Base-by-base conservation (phyloP, 2,329 filamentous ascomycete genomes). In the Dactylellina leptospora region DNA sequence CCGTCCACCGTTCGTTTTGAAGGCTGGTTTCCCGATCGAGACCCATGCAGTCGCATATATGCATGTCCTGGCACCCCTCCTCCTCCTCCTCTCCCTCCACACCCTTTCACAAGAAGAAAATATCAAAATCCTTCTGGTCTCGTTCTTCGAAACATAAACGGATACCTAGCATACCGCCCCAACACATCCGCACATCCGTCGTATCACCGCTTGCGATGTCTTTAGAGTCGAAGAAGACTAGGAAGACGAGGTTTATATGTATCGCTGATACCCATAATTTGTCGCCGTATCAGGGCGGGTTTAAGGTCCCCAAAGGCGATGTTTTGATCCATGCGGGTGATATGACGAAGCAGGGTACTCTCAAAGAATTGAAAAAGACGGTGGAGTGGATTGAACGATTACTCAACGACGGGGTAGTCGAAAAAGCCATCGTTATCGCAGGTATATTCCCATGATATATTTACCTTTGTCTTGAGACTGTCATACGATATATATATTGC, bases 271-370 rank as follows among this genome's bases (percentile, higher is more conserved):
- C 89, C 1, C 89, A 92, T 79, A 90, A 90, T 78, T 22, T 66
- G n/a, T 51, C 61, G 9, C 70, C 73, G 18, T 60, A 53, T 18
- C n/a, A 71, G 9, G 70, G 74, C n/a, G 64, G 50, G n/a, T 70
- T 75, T 27, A 73, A 74, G 2, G 83, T 92, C 0, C 90, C 90
- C 0, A 83, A 83, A 20, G 90, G 90, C 40, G 89, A 93, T 77
- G 85, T 93, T 6, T 82, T 93, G 30, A 87, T 92, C 53, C 89
- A 92, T 77, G 89, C 90, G 0, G 90, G 90, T 4, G 90, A 93
- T 77, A 79, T 93, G 75, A 91, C 89, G 2, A 92, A 91, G 78
- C 86, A 89, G 77, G 90, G 90, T 13, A 88, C 79, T 25, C 78
- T 79, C 22, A 61, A 75, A 3, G 83, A 85, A 78, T 81, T 92